Conservation (phyloP, 192 early-diverging fungal genomes). For the Mortierella claussenii region DNA sequence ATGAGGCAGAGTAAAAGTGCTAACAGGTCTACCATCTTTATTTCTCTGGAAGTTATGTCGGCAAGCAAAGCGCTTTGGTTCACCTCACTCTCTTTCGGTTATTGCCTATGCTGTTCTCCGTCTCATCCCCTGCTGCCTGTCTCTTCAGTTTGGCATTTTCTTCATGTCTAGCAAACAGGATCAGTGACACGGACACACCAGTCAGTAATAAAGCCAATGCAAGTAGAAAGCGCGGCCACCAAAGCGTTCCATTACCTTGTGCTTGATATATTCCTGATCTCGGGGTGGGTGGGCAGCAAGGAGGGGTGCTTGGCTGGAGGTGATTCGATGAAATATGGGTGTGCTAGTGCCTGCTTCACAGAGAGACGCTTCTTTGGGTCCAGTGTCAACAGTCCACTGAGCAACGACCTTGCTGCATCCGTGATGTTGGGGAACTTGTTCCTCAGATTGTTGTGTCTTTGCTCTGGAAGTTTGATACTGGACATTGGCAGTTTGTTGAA, state of each 20-base stretch:
- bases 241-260: constrained; percentile 43
- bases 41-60: no score
- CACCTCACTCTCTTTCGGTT: constrained; percentile 36
- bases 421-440: constrained; percentile 63
- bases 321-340: constrained; percentile 82
- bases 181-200: background rate
- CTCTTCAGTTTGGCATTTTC: constrained; percentile 44
- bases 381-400: constrained; percentile 79
- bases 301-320: constrained; percentile 65
- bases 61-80: no score
- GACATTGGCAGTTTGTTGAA: constrained; percentile 73
- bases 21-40: no score
- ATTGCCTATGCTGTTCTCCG: constrained; percentile 29
- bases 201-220: background rate
- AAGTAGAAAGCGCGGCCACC: background rate
- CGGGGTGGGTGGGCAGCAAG: constrained; percentile 66
- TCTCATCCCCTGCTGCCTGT: constrained; percentile 30
- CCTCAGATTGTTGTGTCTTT: constrained; percentile 70
- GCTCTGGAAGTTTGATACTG: constrained; percentile 67
- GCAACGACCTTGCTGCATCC: constrained; percentile 65
- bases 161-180: constrained; percentile 14
- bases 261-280: constrained; percentile 59
- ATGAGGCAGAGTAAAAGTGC: no score
- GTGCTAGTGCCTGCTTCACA: constrained; percentile 72
- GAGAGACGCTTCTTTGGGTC: constrained; percentile 73